Conservation (phyloP, 345 rosid genomes). For the Turnera subulata region DNA sequence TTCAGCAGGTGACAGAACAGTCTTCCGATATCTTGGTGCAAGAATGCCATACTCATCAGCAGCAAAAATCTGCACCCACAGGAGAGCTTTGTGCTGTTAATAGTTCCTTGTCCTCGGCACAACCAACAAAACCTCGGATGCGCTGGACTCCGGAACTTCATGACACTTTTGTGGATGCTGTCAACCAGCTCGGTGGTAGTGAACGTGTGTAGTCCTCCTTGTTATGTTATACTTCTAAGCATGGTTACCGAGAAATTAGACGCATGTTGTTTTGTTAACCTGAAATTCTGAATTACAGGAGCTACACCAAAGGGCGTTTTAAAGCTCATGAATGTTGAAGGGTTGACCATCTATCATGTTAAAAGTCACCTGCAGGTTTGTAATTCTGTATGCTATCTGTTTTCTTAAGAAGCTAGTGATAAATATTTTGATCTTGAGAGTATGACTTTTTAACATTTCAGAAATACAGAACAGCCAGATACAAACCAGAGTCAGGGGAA, state of each 20-base stretch:
- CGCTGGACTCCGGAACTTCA: conserved; percentile 98
- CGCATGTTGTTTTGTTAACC: conserved; percentile 8
- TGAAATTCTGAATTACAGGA: conserved; percentile 43
- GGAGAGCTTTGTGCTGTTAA: conserved; percentile 31
- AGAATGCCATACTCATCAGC: conserved; percentile 37
- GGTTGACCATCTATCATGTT: conserved; percentile 90
- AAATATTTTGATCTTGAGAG: conserved; percentile 9
- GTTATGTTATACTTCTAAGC: conserved; percentile 5
- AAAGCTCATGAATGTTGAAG: conserved; percentile 70
- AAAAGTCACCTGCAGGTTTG: conserved; percentile 95
- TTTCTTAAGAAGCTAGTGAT: conserved; percentile 4
- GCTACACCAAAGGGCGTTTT: conserved; percentile 94
- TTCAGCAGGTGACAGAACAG: conserved; percentile 28
- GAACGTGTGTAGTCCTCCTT: conserved; percentile 52
- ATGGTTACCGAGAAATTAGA: neutral
- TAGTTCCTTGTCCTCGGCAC: conserved; percentile 27
- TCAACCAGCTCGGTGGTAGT: conserved; percentile 82
- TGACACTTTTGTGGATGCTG: conserved; percentile 88
- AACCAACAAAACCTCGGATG: conserved; percentile 63
- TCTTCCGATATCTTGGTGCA: conserved; percentile 30
- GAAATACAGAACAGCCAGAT: conserved; percentile 95
- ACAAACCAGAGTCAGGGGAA: conserved; percentile 69
- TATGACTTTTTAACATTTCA: conserved; percentile 33
- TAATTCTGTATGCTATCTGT: conserved; percentile 5
- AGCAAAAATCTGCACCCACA: conserved; percentile 31